Conservation (phyloP, 2,329 filamentous ascomycete species). For the Orbilia blumenaviensis region DNA sequence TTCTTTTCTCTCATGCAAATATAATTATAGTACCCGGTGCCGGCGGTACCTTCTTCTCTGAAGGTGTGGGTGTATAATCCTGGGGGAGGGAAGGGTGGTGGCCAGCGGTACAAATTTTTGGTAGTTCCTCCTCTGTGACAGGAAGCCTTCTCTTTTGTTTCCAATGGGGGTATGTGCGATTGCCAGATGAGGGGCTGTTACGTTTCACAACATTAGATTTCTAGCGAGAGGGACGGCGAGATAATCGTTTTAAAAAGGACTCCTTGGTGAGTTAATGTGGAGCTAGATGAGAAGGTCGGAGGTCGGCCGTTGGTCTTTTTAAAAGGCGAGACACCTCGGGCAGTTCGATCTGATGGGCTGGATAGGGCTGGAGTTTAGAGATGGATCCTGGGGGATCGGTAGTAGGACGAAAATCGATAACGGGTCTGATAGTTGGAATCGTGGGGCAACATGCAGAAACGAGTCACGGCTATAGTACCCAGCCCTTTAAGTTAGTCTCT, state of each 20-base stretch:
- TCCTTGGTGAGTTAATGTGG: slow-evolving; percentile 5
- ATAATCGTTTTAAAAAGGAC: background rate
- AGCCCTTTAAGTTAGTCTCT: slow-evolving; percentile 40
- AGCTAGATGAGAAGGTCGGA: background rate
- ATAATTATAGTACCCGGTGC: background rate
- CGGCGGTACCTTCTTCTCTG: slow-evolving; percentile 3
- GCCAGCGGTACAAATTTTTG: slow-evolving; percentile 10
- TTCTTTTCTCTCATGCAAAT: slow-evolving; percentile 10
- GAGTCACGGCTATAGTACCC: slow-evolving; percentile 40
- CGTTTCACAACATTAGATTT: slow-evolving; percentile 44
- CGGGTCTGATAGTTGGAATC: slow-evolving; percentile 29
- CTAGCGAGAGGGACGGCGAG: slow-evolving; percentile 19
- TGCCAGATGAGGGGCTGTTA: slow-evolving; percentile 49
- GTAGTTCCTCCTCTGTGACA: background rate
- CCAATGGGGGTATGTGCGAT: slow-evolving; percentile 8
- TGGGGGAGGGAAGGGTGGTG: background rate
- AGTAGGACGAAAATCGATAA: slow-evolving; percentile 39
- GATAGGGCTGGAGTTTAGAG: slow-evolving; percentile 30
- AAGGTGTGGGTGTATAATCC: slow-evolving; percentile 29
- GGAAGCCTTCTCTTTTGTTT: slow-evolving; percentile 6
- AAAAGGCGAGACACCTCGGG: slow-evolving; percentile 21
- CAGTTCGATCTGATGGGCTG: slow-evolving; percentile 23
- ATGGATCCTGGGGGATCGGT: slow-evolving; percentile 30
- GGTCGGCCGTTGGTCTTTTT: slow-evolving; percentile 6
- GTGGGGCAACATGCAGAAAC: slow-evolving; percentile 46